These are phyloP conservation scores for Leptographium procerum DNA, from an alignment of 2,329 filamentous ascomycete genomes.

Conservation along the genomic window DNA sequence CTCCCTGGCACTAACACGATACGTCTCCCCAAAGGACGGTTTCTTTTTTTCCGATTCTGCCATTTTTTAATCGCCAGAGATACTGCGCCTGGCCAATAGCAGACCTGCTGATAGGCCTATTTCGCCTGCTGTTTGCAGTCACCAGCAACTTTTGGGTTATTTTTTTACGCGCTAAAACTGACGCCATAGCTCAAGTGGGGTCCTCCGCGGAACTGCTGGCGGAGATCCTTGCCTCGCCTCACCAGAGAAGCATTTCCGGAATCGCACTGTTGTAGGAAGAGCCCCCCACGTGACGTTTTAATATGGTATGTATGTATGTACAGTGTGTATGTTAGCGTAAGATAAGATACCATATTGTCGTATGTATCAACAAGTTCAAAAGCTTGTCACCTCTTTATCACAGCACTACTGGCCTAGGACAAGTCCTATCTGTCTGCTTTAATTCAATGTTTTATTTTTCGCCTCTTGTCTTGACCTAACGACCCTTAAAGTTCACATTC, in stretches of 20 bases:
- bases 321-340: no score
- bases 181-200: slow-evolving; percentile 12
- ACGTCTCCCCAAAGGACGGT: background rate
- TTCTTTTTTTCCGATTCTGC: background rate
- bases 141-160: background rate
- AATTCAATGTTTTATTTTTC: background rate
- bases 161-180: slow-evolving; percentile 10
- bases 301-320: no score
- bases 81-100: background rate
- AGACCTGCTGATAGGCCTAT: background rate
- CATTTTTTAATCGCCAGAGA: background rate
- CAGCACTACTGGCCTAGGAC: no score
- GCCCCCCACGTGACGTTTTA: no score
- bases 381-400: no score
- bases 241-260: background rate
- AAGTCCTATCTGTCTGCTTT: no score
- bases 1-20: background rate
- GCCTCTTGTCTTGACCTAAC: no score
- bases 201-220: background rate
- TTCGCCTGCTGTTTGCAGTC: background rate
- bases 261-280: no score
- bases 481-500: background rate
- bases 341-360: no score
- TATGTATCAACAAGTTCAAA: no score
- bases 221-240: background rate